These are phyloP conservation scores for Aphanomyces astaci DNA, from an alignment of 352 stramenopile species.

Conservation along the genomic window DNA sequence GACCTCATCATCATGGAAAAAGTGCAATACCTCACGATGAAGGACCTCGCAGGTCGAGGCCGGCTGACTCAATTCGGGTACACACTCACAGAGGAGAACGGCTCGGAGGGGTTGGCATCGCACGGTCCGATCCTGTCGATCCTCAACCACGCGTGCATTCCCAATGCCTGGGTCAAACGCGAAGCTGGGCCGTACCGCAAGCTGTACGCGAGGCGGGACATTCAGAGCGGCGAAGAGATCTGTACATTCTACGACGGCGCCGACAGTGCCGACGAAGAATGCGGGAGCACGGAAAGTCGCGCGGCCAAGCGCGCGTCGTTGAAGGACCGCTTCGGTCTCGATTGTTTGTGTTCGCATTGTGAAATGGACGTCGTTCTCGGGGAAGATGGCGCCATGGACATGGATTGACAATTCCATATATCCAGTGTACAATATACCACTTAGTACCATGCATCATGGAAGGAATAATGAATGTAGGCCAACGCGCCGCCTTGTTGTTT, in stretches of 20 bases:
- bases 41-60: neutral
- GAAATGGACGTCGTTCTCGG: neutral
- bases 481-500: too few relatives aligned
- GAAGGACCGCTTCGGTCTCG: conserved; percentile 4
- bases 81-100: neutral
- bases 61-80: conserved; percentile 22
- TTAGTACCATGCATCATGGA: neutral
- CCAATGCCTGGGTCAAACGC: conserved; percentile 19
- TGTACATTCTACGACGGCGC: conserved; percentile 17
- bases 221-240: conserved; percentile 18
- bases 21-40: neutral
- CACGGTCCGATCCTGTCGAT: conserved; percentile 18
- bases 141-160: conserved; percentile 18
- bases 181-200: conserved; percentile 17
- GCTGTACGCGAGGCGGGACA: conserved; percentile 20
- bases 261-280: conserved; percentile 11
- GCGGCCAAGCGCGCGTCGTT: neutral
- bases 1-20: conserved; percentile 23
- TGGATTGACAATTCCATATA: neutral
- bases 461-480: too few relatives aligned
- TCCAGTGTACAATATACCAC: neutral
- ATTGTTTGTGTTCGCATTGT: conserved; percentile 9
- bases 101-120: neutral
- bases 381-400: neutral
- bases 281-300: neutral